Evolutionary conservation across 805 yeast genomes (phyloP).

Genomic region (Ascoidea rubescens): DNA sequence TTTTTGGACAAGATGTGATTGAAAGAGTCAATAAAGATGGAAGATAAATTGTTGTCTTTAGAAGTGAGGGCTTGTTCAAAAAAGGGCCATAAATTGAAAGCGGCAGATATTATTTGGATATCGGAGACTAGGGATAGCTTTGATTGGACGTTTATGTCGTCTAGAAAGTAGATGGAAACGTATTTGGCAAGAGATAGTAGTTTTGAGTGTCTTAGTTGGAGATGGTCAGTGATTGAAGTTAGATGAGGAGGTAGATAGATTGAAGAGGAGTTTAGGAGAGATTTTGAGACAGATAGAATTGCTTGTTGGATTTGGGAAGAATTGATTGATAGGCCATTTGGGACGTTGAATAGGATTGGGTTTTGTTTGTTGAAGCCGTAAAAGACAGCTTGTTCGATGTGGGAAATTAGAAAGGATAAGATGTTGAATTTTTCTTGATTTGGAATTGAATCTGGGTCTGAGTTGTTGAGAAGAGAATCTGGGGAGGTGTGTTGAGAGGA

Average conservation of each 20-base stretch:
- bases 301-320: slow-evolving; percentile 34
- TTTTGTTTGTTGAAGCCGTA: slow-evolving; percentile 29
- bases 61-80: background rate
- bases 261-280: slow-evolving; percentile 43
- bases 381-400: slow-evolving; percentile 75
- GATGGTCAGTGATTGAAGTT: slow-evolving; percentile 35
- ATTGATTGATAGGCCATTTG: slow-evolving; percentile 29
- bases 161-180: slow-evolving; percentile 29
- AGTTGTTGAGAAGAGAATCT: no score
- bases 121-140: slow-evolving; percentile 25
- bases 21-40: background rate
- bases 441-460: no score
- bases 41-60: background rate
- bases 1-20: background rate
- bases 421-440: background rate
- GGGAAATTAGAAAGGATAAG: slow-evolving; percentile 41
- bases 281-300: slow-evolving; percentile 34
- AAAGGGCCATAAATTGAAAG: slow-evolving; percentile 24
- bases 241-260: slow-evolving; percentile 39
- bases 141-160: slow-evolving; percentile 20
- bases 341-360: slow-evolving; percentile 35
- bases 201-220: slow-evolving; percentile 33
- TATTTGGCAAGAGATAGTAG: slow-evolving; percentile 31
- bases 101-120: slow-evolving; percentile 33
- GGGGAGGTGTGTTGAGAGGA: slow-evolving; percentile 8